Evolutionary conservation across 2,329 filamentous ascomycete species (phyloP).

Genomic region (Aspergillus japonicus): DNA sequence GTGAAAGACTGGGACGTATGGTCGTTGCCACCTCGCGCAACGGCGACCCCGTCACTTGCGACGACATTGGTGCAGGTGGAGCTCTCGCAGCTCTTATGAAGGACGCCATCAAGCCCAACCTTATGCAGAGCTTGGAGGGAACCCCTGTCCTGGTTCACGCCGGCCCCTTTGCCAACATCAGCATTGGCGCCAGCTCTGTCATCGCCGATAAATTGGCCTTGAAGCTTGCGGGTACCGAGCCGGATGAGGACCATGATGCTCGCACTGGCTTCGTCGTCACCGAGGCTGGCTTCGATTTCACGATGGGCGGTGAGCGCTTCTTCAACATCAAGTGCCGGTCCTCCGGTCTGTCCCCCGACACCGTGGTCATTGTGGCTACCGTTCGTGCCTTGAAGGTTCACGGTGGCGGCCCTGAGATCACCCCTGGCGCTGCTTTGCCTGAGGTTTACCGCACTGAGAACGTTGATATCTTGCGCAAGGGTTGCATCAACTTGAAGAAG

Average conservation of each 20-base stretch:
- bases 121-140: slow-evolving; percentile 97
- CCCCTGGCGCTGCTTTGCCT: slow-evolving; percentile 78
- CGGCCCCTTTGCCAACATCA: slow-evolving; percentile 97
- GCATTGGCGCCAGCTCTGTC: slow-evolving; percentile 93
- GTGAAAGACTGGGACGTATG: slow-evolving; percentile 91
- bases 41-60: slow-evolving; percentile 91
- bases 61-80: slow-evolving; percentile 90
- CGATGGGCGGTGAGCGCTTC: slow-evolving; percentile 98
- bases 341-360: slow-evolving; percentile 87
- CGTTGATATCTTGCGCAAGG: slow-evolving; percentile 81
- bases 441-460: slow-evolving; percentile 93
- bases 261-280: slow-evolving; percentile 94
- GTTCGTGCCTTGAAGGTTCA: slow-evolving; percentile 96
- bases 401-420: slow-evolving; percentile 90
- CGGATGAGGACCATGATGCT: slow-evolving; percentile 76
- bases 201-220: slow-evolving; percentile 92
- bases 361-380: slow-evolving; percentile 91
- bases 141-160: slow-evolving; percentile 98
- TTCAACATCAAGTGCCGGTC: slow-evolving; percentile 99
- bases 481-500: slow-evolving; percentile 92
- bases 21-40: slow-evolving; percentile 82
- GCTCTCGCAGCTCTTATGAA: slow-evolving; percentile 93
- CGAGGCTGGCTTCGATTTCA: slow-evolving; percentile 98
- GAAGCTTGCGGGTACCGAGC: slow-evolving; percentile 92
- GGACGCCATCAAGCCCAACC: slow-evolving; percentile 97